A percentile compares a stretch with the other conserved stretches of the same genome.
These are phyloP conservation scores for Odontarrhena argentea DNA, from an alignment of 345 rosid species.

Conservation along the genomic window DNA sequence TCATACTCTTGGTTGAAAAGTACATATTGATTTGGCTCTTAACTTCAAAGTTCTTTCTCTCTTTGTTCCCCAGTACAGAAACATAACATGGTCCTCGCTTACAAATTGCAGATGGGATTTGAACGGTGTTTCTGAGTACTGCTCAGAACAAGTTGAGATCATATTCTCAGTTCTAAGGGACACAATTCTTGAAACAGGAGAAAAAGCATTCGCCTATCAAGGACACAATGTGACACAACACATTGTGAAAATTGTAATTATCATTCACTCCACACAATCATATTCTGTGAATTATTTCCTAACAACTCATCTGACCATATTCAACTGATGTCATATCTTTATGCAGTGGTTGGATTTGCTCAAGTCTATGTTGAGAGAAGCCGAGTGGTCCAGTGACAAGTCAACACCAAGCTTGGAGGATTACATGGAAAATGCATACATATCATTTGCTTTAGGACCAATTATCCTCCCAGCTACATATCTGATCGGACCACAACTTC, in stretches of 20 bases:
- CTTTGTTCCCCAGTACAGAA: conserved; percentile 19
- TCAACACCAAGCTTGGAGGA: conserved; percentile 62
- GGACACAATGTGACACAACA: conserved; percentile 58
- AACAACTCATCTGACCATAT: conserved; percentile 7
- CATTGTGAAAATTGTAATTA: conserved; percentile 58
- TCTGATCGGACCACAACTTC: conserved; percentile 68
- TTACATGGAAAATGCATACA: conserved; percentile 66
- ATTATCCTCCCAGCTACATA: conserved; percentile 77
- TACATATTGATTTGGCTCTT: conserved; percentile 34
- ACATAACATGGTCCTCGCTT: conserved; percentile 9
- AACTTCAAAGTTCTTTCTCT: conserved; percentile 18
- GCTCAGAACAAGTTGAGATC: conserved; percentile 83
- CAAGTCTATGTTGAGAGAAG: conserved; percentile 67
- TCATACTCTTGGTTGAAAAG: conserved; percentile 68
- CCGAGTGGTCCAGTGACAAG: conserved; percentile 57
- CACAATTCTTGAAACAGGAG: conserved; percentile 73
- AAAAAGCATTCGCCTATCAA: conserved; percentile 61
- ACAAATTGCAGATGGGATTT: conserved; percentile 66
- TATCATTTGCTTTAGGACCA: conserved; percentile 86
- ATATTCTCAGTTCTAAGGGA: conserved; percentile 66
- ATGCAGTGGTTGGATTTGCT: conserved; percentile 86
- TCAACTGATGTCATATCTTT: conserved; percentile 6
- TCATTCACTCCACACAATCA: conserved; percentile 1
- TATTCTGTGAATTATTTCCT: conserved; percentile 2
- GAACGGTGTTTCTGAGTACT: conserved; percentile 45